phyloP scores from a whole-genome alignment of 192 early-diverging fungal genomes.

The Gonapodya prolifera region DNA sequence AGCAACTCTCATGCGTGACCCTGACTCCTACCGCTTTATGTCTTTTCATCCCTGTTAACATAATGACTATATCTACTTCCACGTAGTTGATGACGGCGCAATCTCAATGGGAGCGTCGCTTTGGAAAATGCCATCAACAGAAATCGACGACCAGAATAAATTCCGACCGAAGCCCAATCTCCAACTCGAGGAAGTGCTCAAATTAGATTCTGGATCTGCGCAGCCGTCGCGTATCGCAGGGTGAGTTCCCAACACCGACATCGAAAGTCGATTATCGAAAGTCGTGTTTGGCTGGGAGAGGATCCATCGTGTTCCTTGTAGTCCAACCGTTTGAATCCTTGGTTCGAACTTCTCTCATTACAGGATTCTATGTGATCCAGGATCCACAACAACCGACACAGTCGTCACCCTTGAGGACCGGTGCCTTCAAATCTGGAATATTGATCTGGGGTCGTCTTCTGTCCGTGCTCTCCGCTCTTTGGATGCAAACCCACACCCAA shows the following conservation, averaged over 20 bases:
- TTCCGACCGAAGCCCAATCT: conserved; percentile 18
- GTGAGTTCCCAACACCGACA: no score
- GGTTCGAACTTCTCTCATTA: background rate
- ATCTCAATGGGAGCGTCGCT: conserved; percentile 10
- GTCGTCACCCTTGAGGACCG: background rate
- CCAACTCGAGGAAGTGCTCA: background rate
- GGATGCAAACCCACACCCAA: background rate
- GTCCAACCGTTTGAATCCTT: background rate
- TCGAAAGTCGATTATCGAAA: no score
- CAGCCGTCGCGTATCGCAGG: background rate
- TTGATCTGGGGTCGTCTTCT: background rate
- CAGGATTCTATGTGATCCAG: background rate
- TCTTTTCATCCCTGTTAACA: background rate
- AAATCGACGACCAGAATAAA: conserved; percentile 16
- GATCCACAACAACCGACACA: background rate
- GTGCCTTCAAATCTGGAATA: background rate
- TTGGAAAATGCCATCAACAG: conserved; percentile 8
- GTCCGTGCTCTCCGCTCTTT: background rate
- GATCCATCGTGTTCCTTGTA: background rate
- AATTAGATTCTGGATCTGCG: background rate
- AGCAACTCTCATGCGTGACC: background rate
- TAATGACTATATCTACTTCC: background rate
- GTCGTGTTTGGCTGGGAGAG: background rate
- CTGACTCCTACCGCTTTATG: background rate
- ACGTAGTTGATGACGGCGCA: conserved; percentile 6